phyloP scores from a whole-genome alignment of 495 filamentous ascomycete species.

The Durotheca rogersii region DNA sequence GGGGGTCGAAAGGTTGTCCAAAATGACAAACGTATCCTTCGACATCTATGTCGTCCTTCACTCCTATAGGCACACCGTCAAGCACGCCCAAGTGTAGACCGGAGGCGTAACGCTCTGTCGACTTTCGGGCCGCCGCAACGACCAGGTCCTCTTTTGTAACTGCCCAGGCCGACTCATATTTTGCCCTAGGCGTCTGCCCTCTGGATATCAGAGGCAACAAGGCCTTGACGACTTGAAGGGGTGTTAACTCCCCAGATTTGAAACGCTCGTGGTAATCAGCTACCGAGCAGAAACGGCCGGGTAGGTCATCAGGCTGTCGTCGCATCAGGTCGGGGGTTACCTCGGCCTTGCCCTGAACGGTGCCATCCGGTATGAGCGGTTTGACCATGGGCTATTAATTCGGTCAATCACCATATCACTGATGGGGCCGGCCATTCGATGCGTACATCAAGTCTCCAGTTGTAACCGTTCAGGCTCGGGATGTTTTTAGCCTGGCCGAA shows the following conservation, averaged over 20 bases:
- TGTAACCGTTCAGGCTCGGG: constrained; percentile 57
- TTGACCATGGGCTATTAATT: constrained; percentile 69
- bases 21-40: constrained; percentile 69
- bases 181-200: constrained; percentile 50
- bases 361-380: constrained; percentile 48
- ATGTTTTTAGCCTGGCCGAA: constrained; percentile 63
- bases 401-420: constrained; percentile 5
- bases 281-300: constrained; percentile 61
- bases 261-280: constrained; percentile 79
- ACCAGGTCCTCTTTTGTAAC: constrained; percentile 59
- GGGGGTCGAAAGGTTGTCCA: constrained; percentile 47
- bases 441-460: constrained; percentile 32
- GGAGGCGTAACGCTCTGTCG: constrained; percentile 66
- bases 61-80: constrained; percentile 82
- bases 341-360: constrained; percentile 29
- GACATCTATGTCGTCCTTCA: constrained; percentile 84
- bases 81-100: constrained; percentile 64
- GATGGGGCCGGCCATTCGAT: background rate
- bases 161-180: constrained; percentile 68
- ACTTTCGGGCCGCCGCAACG: constrained; percentile 65
- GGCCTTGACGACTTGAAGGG: constrained; percentile 65
- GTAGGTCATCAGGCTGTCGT: constrained; percentile 39
- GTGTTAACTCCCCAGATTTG: constrained; percentile 65
- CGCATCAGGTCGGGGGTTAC: constrained; percentile 40
- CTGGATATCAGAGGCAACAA: constrained; percentile 69